Base-by-base conservation (phyloP, 2,329 filamentous ascomycete genomes). In the Xylariaceae sp. region DNA sequence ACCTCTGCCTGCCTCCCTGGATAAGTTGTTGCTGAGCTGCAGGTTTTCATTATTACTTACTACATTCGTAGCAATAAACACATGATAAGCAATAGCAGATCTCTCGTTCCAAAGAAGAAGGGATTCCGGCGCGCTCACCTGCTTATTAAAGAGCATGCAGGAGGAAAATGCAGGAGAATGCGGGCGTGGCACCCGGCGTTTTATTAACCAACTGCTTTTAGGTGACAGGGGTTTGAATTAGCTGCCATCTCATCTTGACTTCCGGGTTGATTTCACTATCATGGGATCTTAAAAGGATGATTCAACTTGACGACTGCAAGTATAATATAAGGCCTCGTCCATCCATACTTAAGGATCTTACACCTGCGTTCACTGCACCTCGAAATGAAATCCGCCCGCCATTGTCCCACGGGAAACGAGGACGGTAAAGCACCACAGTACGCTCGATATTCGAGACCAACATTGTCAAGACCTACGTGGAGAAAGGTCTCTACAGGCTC, bases 161-260 rank as follows among this genome's bases (percentile, higher is more conserved):
- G n/a, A n/a, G n/a, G n/a, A n/a, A n/a, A n/a, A n/a, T n/a, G n/a
- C n/a, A n/a, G 59, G 37, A 55, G 54, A 59, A 57, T 59, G 56
- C 56, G 54, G 52, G 57, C 54, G 54, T 50, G 50, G 54, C 54
- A 60, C n/a, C n/a, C n/a, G n/a, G n/a, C 54, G 57, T 60, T 62
- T 52, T 59, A 29, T 23, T 51, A 48, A 32, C 42, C 23, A n/a
- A n/a, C n/a, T n/a, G n/a, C n/a, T n/a, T 52, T 56, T 54, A 49
- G 40, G 45, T 14, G 52, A 60, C 60, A 62, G 40, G 60, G 60
- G 54, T 56, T 62, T 62, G 60, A 62, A 62, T 62, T 60, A 52
- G 52, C 42, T 57, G 46, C 57, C 57, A 52, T 60, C 32, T 37
- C 32, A 37, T 57, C 56, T 56, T 7, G 52, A 54, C 47, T 44